phyloP scores from a whole-genome alignment of 352 stramenopile species.

The Pythium brassicae region DNA sequence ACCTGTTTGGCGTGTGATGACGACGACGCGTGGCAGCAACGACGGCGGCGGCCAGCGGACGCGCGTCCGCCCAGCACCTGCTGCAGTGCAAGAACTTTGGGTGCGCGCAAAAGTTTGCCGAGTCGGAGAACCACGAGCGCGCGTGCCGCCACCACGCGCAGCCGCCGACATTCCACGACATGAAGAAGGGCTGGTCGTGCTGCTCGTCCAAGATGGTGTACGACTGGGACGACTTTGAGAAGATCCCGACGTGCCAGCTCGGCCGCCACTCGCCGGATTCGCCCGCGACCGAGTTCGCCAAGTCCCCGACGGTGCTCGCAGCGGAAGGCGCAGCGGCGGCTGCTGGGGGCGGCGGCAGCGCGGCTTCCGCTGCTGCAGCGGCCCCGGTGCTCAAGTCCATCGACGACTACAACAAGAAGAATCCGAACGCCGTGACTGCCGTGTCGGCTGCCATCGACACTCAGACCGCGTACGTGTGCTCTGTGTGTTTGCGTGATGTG shows the following conservation, averaged over 20 bases:
- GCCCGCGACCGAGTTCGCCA: conserved; percentile 69
- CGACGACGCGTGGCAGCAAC: no score
- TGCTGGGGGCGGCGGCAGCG: conserved; percentile 9
- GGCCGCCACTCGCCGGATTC: conserved; percentile 66
- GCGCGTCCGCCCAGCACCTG: conserved; percentile 24
- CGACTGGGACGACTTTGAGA: conserved; percentile 95
- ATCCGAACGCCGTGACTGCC: conserved; percentile 85
- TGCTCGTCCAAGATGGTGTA: conserved; percentile 90
- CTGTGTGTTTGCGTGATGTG: background rate
- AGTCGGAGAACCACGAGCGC: conserved; percentile 69
- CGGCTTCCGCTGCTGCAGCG: conserved; percentile 15
- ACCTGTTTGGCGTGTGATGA: no score
- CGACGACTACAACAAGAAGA: conserved; percentile 90
- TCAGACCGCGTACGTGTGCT: conserved; percentile 31
- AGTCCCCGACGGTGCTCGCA: conserved; percentile 74
- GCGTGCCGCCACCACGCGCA: conserved; percentile 76
- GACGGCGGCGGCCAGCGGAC: background rate
- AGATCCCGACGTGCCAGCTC: conserved; percentile 72
- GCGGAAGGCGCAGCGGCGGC: conserved; percentile 38
- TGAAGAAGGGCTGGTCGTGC: conserved; percentile 90
- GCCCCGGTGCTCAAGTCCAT: conserved; percentile 85
- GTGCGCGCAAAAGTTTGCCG: conserved; percentile 76
- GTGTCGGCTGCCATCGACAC: conserved; percentile 65
- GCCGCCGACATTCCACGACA: conserved; percentile 87
- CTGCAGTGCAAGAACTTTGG: conserved; percentile 87